These are phyloP conservation scores for Silene conica DNA, from an alignment of 148 eudicot species.

Conservation along the genomic window DNA sequence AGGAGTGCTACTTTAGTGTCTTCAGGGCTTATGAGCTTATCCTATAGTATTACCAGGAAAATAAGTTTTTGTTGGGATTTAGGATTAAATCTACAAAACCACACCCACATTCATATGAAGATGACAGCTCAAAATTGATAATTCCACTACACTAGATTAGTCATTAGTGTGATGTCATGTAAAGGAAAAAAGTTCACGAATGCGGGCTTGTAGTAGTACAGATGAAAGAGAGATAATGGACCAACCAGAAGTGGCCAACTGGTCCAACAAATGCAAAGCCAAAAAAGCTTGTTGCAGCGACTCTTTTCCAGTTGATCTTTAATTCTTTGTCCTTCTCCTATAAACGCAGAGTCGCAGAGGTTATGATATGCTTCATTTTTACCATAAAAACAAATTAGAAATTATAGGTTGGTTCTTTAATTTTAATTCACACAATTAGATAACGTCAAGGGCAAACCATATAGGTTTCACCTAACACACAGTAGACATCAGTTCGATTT, in stretches of 20 bases:
- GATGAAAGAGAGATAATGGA: slow-evolving; percentile 8
- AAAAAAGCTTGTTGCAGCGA: slow-evolving; percentile 86
- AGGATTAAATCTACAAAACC: no score
- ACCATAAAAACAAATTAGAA: neutral
- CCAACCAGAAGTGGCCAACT: slow-evolving; percentile 93
- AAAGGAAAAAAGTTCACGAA: neutral
- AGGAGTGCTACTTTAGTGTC: neutral
- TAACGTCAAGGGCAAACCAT: neutral
- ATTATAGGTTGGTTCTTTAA: neutral
- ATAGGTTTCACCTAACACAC: neutral
- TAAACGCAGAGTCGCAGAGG: slow-evolving; percentile 6
- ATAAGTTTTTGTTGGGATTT: no score
- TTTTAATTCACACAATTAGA: neutral
- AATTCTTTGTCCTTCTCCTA: slow-evolving; percentile 58
- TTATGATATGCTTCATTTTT: neutral
- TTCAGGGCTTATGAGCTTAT: neutral
- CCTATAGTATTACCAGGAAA: no score
- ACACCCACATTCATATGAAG: no score
- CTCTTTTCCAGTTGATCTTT: slow-evolving; percentile 82
- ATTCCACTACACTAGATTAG: no score
- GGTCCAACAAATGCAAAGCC: slow-evolving; percentile 96
- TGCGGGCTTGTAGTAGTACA: neutral
- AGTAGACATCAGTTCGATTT: neutral
- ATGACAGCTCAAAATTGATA: no score
- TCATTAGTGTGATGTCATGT: neutral